These are phyloP conservation scores for Ophiognomonia clavigignenti-juglandacearum DNA, from an alignment of 2,329 filamentous ascomycete genomes.

Conservation along the genomic window DNA sequence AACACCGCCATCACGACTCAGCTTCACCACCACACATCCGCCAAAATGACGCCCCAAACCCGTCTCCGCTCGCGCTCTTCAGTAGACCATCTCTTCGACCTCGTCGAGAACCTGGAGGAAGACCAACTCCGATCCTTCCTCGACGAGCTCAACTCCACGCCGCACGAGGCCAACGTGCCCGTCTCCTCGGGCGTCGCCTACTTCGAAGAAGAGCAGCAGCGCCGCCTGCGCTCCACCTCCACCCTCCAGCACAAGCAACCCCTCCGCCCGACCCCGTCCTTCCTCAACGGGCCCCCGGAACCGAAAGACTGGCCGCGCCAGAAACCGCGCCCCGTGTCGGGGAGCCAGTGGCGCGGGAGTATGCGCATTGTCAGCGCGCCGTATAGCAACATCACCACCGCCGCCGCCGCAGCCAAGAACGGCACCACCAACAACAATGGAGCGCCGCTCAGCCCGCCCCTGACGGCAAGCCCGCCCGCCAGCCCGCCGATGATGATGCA, in stretches of 20 bases:
- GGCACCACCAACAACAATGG: no score
- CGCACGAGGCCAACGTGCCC: conserved; percentile 21
- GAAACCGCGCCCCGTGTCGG: conserved; percentile 13
- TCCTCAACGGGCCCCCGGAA: conserved; percentile 15
- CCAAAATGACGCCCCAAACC: conserved; percentile 16
- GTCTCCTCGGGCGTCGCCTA: conserved; percentile 24
- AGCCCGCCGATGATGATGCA: conserved; percentile 14
- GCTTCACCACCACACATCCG: not conserved
- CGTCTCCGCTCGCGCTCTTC: conserved; percentile 24
- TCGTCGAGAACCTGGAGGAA: conserved; percentile 24
- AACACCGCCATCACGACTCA: not conserved
- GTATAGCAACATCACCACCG: conserved; percentile 13
- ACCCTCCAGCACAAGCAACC: not conserved
- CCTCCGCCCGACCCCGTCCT: conserved; percentile 14
- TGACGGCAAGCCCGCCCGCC: not conserved
- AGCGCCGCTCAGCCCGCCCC: not conserved
- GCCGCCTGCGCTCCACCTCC: not conserved
- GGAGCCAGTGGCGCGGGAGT: conserved; percentile 14
- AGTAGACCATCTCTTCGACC: conserved; percentile 24
- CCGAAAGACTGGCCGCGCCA: conserved; percentile 15
- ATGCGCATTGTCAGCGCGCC: conserved; percentile 16
- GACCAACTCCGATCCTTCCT: conserved; percentile 23
- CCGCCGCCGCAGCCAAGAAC: no score
- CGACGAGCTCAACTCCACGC: conserved; percentile 23
- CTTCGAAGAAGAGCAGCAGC: conserved; percentile 20